These are phyloP conservation scores for Dissophora globulifera DNA, from an alignment of 192 early-diverging fungal species.

Conservation along the genomic window DNA sequence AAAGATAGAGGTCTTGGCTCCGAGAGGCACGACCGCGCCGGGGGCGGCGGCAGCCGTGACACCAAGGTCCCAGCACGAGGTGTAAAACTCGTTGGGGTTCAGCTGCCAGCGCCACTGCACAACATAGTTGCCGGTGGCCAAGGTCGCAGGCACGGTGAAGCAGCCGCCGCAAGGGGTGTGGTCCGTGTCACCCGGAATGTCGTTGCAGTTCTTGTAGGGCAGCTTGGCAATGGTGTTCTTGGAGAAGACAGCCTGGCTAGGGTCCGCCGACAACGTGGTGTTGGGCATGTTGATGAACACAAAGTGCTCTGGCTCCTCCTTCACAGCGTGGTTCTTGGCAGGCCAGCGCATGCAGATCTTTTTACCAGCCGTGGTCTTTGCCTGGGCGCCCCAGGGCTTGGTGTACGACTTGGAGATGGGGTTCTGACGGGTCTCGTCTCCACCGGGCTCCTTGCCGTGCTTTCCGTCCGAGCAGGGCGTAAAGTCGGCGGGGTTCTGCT, in stretches of 20 bases:
- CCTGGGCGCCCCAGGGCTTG: constrained; percentile 18
- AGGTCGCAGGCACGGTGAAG: constrained; percentile 28
- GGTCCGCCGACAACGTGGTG: constrained; percentile 23
- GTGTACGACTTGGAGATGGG: constrained; percentile 39
- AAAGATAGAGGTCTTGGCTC: constrained; percentile 23
- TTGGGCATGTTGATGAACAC: constrained; percentile 35
- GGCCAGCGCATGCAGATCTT: constrained; percentile 52
- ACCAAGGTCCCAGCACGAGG: constrained; percentile 45
- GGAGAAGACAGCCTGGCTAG: constrained; percentile 36
- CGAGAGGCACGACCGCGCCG: constrained; percentile 5
- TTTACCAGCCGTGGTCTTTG: constrained; percentile 16
- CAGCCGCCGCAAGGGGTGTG: constrained; percentile 51
- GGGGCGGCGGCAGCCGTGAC: not conserved
- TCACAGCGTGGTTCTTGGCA: constrained; percentile 53
- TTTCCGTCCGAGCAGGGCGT: constrained; percentile 29
- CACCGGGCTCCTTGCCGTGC: constrained; percentile 16
- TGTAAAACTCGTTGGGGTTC: constrained; percentile 31
- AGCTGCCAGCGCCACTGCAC: constrained; percentile 54
- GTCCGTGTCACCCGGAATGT: constrained; percentile 33
- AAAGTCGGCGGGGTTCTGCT: constrained; percentile 18
- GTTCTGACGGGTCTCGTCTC: constrained; percentile 40
- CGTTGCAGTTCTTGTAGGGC: constrained; percentile 52
- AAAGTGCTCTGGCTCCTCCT: constrained; percentile 24
- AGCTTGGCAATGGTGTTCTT: constrained; percentile 21
- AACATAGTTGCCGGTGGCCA: constrained; percentile 23